Percentiles rank a stretch among this genome's conserved stretches.
Conservation (phyloP, 2,329 filamentous ascomycete genomes). For the Diplodia mutila region DNA sequence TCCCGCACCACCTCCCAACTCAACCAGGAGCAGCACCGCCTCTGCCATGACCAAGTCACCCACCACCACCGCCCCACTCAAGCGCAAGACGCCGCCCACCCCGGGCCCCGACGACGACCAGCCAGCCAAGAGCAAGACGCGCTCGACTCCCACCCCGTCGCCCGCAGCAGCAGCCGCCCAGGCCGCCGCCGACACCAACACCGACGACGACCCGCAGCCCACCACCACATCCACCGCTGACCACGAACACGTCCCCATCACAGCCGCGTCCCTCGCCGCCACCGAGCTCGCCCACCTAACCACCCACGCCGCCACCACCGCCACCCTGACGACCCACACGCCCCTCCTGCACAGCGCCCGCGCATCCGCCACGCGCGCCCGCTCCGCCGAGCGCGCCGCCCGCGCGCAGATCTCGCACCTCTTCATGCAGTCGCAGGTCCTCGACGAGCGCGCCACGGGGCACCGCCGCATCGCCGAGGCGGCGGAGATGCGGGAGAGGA, state of each 20-base stretch:
- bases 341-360: neutral
- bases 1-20: too few species aligned
- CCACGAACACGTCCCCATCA: neutral
- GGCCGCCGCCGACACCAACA: too few species aligned
- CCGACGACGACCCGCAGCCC: too few species aligned
- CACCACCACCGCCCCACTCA: neutral
- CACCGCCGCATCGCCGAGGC: neutral
- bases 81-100: neutral
- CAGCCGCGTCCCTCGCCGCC: neutral
- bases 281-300: neutral
- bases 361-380: neutral
- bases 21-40: neutral
- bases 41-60: neutral
- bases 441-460: slow-evolving; percentile 9
- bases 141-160: too few species aligned
- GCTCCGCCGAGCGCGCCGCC: neutral
- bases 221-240: neutral
- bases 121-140: neutral
- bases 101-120: neutral
- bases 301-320: neutral
- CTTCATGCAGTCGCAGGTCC: slow-evolving; percentile 4
- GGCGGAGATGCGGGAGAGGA: neutral
- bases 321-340: neutral
- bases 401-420: neutral
- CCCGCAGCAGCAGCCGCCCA: too few species aligned